Conservation (phyloP, 164 flowering plant species). For the Stephania yunnanensis region DNA sequence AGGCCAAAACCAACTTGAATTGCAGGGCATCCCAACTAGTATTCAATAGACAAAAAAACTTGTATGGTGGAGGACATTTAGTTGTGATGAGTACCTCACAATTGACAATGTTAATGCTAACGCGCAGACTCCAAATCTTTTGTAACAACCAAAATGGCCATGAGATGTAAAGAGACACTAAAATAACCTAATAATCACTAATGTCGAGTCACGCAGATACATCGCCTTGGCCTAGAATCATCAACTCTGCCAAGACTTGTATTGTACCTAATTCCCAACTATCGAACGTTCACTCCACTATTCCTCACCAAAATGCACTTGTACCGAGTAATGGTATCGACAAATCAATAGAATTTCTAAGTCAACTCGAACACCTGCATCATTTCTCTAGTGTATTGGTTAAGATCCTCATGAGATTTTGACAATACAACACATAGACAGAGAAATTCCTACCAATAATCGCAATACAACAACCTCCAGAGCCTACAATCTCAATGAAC, state of each 20-base stretch:
- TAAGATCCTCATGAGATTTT: background rate
- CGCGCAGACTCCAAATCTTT: background rate
- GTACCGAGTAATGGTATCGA: background rate
- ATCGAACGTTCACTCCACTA: background rate
- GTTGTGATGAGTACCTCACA: background rate
- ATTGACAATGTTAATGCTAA: background rate
- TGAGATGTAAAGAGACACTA: background rate
- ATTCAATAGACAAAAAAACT: too few relatives aligned
- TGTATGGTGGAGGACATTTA: background rate
- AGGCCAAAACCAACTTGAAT: too few relatives aligned
- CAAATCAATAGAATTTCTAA: background rate
- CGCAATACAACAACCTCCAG: background rate
- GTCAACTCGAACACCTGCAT: background rate
- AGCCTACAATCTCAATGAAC: background rate
- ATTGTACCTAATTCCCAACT: background rate
- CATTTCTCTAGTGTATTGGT: background rate
- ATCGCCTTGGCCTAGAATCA: background rate
- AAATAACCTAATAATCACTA: background rate
- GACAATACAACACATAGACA: background rate
- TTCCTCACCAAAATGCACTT: background rate
- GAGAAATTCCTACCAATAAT: background rate
- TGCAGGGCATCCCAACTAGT: too few relatives aligned
- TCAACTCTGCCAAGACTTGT: background rate
- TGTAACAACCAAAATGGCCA: background rate
- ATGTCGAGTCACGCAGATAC: background rate